Evolutionary conservation across 2,329 filamentous ascomycete genomes (phyloP), one percentile per base, ranked within the genome.

Genomic region (Xylariaceae sp.): DNA sequence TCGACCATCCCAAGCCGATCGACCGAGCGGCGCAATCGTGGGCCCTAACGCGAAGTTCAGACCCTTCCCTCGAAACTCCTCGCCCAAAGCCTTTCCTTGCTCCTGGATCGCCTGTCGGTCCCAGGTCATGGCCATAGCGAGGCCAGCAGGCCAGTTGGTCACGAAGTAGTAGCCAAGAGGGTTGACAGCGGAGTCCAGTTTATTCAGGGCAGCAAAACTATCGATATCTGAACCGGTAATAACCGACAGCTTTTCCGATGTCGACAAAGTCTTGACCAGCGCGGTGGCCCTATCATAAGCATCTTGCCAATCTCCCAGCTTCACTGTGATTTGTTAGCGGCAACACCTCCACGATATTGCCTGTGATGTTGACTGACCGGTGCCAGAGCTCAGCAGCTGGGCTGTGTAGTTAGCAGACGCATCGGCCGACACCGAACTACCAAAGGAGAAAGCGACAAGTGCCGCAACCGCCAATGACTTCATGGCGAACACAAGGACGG

Each of bases 151-250:
- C 48, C 53, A 59, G 4, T 51, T 56, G 11, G 56, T 60, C n/a
- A 57, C 54, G 29, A 53, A 53, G 41, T 47, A 54, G 42, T 54
- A 53, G 12, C 39, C 47, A 30, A 50, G 43, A 19, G 50, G 51
- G 39, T 48, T 51, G 9, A 50, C 47, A 4, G 45, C 41, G 3
- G 45, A 51, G 35, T 54, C 51, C 19, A 51, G 38, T 29, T 44
- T 46, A 15, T 34, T 24, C 18, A 54, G 31, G 6, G 38, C 38
- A 16, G 41, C 48, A 34, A 52, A 48, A 41, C 50, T 53, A 17
- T 48, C 50, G 15, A 18, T 47, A 37, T 66, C 65, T 3, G 66
- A 65, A n/a, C 65, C 66, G 2, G 63, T 61, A 39, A 65, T 64
- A 40, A 70, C 52, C 28, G 67, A 59, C 4, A 61, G 57, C 13